Conservation (phyloP, 1,284 basidiomycete species). For the Vanrija sp. region DNA sequence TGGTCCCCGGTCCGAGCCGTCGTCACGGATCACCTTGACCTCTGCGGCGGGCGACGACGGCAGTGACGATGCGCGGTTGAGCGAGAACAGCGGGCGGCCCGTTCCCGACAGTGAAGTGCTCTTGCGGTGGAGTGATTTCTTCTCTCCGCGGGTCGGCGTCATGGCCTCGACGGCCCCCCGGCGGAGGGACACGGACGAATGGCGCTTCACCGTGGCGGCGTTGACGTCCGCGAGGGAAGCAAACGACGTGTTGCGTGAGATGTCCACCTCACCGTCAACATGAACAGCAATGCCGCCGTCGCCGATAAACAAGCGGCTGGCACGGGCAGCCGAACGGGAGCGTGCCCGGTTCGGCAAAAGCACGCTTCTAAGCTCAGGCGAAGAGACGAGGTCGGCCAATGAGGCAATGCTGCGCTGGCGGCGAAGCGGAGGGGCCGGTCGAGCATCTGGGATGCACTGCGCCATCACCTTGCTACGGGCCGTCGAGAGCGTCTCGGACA, state of each 20-base stretch:
- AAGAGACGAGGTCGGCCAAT: constrained; percentile 5
- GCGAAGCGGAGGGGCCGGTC: constrained; percentile 32
- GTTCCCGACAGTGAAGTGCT: not conserved
- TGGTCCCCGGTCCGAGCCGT: not conserved
- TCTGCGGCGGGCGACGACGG: not conserved
- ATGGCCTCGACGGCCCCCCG: not conserved
- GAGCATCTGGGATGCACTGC: constrained; percentile 25
- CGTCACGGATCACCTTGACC: too few relatives aligned
- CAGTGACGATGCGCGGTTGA: not conserved
- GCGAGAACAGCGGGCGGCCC: not conserved
- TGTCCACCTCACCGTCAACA: not conserved
- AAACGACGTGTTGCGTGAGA: constrained; percentile 12
- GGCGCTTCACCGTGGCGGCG: not conserved
- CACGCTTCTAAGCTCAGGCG: constrained; percentile 6
- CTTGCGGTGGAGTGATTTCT: not conserved
- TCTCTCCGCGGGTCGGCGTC: not conserved
- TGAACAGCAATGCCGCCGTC: not conserved
- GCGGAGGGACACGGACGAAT: constrained; percentile 2
- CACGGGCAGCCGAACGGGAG: not conserved
- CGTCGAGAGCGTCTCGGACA: constrained; percentile 47
- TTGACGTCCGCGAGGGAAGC: constrained; percentile 5
- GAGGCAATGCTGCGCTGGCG: constrained; percentile 30
- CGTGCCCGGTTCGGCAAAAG: constrained; percentile 1
- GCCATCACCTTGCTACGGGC: constrained; percentile 42
- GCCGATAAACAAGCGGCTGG: not conserved